Conservation (phyloP, 1,139 yeast species). For the Hyphopichia khmerensis region DNA sequence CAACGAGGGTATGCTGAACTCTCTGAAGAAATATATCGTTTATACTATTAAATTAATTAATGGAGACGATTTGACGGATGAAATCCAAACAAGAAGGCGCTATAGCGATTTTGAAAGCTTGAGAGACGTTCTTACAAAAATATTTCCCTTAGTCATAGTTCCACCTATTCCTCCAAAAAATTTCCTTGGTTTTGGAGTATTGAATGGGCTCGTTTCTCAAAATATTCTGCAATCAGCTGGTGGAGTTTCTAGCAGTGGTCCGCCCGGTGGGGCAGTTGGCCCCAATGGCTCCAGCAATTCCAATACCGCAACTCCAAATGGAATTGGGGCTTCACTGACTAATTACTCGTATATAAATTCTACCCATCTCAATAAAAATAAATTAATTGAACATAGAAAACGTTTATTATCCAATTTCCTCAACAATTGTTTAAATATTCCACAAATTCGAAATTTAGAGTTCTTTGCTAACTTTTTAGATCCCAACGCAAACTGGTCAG, state of each 20-base stretch:
- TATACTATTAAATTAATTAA: constrained; percentile 67
- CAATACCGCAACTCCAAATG: not conserved
- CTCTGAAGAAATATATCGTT: constrained; percentile 68
- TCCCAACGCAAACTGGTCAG: constrained; percentile 79
- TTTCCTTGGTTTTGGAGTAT: constrained; percentile 35
- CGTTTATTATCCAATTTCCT: constrained; percentile 76
- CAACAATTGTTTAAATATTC: constrained; percentile 66
- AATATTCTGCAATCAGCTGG: not conserved
- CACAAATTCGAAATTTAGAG: constrained; percentile 54
- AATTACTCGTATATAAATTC: constrained; percentile 44
- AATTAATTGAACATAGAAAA: constrained; percentile 61
- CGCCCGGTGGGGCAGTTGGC: constrained; percentile 6
- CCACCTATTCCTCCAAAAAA: constrained; percentile 98
- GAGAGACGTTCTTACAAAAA: constrained; percentile 62
- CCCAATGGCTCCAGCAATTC: constrained; percentile 4
- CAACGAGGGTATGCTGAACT: constrained; percentile 62
- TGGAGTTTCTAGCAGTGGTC: not conserved
- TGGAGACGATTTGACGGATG: constrained; percentile 34
- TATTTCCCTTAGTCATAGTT: constrained; percentile 78
- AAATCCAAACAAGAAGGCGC: constrained; percentile 68
- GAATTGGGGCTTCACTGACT: constrained; percentile 3
- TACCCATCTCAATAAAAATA: constrained; percentile 39
- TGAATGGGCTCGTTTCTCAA: constrained; percentile 30
- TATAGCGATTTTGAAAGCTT: constrained; percentile 91
- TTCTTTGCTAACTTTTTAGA: constrained; percentile 78